A percentile compares a stretch with the other conserved stretches of the same genome.
phyloP scores from a whole-genome alignment of 345 rosid genomes.

The Citrus glauca region DNA sequence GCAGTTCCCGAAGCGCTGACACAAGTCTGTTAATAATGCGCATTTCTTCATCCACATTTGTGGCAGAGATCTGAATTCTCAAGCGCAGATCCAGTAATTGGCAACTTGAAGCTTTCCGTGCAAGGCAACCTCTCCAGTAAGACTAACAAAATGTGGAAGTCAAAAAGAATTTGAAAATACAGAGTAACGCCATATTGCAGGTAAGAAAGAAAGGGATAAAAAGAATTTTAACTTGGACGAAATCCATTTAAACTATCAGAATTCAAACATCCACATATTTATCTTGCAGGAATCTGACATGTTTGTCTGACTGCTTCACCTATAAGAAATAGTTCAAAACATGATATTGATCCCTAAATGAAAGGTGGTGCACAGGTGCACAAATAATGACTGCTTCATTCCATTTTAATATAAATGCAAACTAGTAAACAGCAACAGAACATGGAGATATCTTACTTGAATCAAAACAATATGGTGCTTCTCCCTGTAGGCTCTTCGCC shows the following conservation, averaged over 20 bases:
- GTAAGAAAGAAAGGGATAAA: not conserved
- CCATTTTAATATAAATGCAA: not conserved
- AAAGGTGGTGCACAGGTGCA: not conserved
- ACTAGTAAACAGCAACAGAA: not conserved
- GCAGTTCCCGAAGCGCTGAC: conserved; percentile 70
- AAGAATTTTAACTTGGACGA: not conserved
- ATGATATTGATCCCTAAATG: not conserved
- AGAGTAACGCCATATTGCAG: not conserved
- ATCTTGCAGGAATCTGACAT: not conserved
- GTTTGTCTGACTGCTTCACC: not conserved
- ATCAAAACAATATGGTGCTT: conserved; percentile 44
- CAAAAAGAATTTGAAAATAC: not conserved
- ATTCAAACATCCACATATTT: not conserved
- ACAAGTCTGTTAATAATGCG: conserved; percentile 76
- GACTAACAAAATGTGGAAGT: conserved; percentile 44
- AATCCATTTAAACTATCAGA: not conserved
- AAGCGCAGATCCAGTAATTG: conserved; percentile 57
- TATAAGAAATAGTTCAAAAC: not conserved
- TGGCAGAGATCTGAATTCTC: conserved; percentile 67
- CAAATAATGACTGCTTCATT: not conserved
- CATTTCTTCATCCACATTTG: conserved; percentile 75
- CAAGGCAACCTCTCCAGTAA: conserved; percentile 75
- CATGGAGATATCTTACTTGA: conserved; percentile 52
- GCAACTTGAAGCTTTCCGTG: conserved; percentile 62
- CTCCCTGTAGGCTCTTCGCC: conserved; percentile 39